Conservation (phyloP, 192 early-diverging fungal species). For the Haplosporangium gracile region DNA sequence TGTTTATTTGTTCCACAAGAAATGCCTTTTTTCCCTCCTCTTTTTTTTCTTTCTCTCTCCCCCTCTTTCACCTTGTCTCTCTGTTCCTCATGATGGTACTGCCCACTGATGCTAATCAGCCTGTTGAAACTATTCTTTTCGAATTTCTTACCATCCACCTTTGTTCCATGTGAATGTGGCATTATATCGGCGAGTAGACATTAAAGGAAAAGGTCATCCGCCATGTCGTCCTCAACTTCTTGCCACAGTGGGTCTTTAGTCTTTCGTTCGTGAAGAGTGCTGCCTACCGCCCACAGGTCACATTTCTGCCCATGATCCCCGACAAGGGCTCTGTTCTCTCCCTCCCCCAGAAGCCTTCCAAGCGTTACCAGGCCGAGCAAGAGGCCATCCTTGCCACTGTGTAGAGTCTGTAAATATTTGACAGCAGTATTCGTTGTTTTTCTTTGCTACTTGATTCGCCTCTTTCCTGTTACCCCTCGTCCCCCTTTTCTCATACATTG, state of each 20-base stretch:
- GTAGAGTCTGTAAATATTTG: too few relatives aligned
- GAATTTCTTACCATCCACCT: not conserved
- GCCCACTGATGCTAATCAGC: not conserved
- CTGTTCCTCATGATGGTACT: not conserved
- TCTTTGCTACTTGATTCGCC: too few relatives aligned
- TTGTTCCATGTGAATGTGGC: not conserved
- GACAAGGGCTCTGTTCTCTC: not conserved
- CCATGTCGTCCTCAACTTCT: not conserved
- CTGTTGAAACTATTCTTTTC: not conserved
- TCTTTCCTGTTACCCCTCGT: too few relatives aligned
- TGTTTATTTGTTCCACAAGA: too few relatives aligned
- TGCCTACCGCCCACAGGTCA: not conserved
- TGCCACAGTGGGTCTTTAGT: not conserved
- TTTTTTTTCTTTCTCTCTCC: not conserved
- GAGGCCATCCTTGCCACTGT: too few relatives aligned
- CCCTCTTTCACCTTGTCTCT: not conserved
- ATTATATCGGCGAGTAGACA: not conserved
- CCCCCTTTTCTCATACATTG: too few relatives aligned
- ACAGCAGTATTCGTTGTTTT: too few relatives aligned
- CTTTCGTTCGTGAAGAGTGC: not conserved
- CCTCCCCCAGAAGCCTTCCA: not conserved
- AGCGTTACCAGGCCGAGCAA: not conserved
- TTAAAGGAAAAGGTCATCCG: constrained; percentile 1
- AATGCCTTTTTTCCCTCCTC: too few relatives aligned
- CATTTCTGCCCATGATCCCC: not conserved